Evolutionary conservation across 805 yeast species (phyloP).

Genomic region (Starmerella bombi): DNA sequence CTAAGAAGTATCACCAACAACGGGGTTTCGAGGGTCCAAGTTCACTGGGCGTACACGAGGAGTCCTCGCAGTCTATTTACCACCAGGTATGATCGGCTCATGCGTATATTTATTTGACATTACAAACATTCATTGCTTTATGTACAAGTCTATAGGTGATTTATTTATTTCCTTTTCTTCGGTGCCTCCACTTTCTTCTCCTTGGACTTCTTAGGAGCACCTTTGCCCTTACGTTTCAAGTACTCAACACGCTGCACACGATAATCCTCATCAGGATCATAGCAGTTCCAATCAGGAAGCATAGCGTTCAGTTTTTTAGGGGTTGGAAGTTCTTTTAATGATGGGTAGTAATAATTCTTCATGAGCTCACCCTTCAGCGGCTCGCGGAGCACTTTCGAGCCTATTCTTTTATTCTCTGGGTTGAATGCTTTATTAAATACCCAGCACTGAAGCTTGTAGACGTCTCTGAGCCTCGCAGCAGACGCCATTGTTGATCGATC

Average conservation of each 20-base stretch:
- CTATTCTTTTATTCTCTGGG: constrained; percentile 25
- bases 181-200: constrained; percentile 23
- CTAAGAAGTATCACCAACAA: neutral
- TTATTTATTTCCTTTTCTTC: constrained; percentile 14
- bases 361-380: constrained; percentile 25
- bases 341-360: constrained; percentile 26
- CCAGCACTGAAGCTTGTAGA: constrained; percentile 23
- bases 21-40: too few relatives aligned
- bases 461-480: constrained; percentile 21
- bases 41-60: too few relatives aligned
- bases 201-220: constrained; percentile 25
- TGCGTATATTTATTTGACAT: too few relatives aligned
- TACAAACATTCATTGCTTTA: too few relatives aligned
- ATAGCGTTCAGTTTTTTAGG: constrained; percentile 19
- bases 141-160: neutral
- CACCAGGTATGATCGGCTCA: too few relatives aligned
- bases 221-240: constrained; percentile 23
- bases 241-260: constrained; percentile 20
- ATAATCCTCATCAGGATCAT: constrained; percentile 21
- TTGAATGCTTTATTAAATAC: constrained; percentile 26
- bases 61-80: too few relatives aligned
- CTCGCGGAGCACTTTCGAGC: constrained; percentile 27
- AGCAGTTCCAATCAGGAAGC: constrained; percentile 18
- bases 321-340: constrained; percentile 18
- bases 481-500: constrained; percentile 10